A percentile compares a stretch with the other conserved stretches of the same genome.
Evolutionary conservation across 805 yeast genomes (phyloP).

Genomic region (Candida yuanshanica): DNA sequence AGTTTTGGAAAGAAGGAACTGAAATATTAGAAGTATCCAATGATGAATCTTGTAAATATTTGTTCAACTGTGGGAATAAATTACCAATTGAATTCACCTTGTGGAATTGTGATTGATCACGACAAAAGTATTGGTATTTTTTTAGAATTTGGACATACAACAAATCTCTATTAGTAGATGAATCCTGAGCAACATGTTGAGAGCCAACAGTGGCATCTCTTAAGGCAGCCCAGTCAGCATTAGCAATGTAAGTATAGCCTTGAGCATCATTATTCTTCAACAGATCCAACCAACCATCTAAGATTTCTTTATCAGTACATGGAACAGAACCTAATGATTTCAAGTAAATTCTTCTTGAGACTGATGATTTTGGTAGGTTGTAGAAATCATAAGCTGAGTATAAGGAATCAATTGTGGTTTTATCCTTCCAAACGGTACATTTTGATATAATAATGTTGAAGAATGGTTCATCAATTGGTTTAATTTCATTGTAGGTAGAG

Average conservation of each 20-base stretch:
- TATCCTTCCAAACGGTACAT: conserved; percentile 61
- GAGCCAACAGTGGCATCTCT: conserved; percentile 59
- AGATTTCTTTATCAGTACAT: conserved; percentile 43
- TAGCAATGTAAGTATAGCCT: conserved; percentile 60
- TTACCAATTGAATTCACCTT: conserved; percentile 11
- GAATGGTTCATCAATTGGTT: conserved; percentile 71
- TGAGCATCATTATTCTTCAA: conserved; percentile 43
- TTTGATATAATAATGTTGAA: conserved; percentile 70
- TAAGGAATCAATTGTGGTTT: conserved; percentile 58
- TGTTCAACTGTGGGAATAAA: conserved; percentile 11
- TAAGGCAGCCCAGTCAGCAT: conserved; percentile 81
- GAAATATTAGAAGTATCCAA: conserved; percentile 10
- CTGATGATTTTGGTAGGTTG: conserved; percentile 55
- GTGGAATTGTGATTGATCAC: conserved; percentile 16
- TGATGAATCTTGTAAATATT: conserved; percentile 7
- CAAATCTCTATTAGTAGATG: neutral
- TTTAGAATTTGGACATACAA: conserved; percentile 19
- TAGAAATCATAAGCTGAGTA: conserved; percentile 54
- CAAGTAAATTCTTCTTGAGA: conserved; percentile 64
- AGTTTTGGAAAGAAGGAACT: conserved; percentile 11
- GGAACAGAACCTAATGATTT: conserved; percentile 67
- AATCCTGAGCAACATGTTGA: conserved; percentile 2
- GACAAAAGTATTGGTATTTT: conserved; percentile 20
- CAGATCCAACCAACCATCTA: conserved; percentile 49
- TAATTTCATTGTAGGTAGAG: conserved; percentile 47